phyloP scores from a whole-genome alignment of 1,284 basidiomycete species.

The Thecaphora frezii region DNA sequence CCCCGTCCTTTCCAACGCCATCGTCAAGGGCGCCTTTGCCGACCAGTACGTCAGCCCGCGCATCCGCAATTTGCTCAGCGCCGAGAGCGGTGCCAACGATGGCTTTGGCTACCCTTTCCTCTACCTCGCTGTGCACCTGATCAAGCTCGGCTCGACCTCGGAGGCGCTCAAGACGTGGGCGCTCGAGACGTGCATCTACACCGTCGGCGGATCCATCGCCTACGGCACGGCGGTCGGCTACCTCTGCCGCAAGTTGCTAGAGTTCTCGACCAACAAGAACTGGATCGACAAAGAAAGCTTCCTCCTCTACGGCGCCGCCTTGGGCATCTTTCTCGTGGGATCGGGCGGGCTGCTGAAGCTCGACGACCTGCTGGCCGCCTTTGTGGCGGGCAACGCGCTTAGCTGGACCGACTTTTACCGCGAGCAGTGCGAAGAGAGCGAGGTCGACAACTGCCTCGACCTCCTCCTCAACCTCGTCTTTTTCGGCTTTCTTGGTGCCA shows the following conservation, averaged over 20 bases:
- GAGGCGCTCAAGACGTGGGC: conserved; percentile 37
- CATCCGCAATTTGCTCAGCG: conserved; percentile 47
- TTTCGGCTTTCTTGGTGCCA: conserved; percentile 59
- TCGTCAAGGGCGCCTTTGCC: conserved; percentile 51
- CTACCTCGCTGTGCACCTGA: conserved; percentile 41
- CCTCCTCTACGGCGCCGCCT: conserved; percentile 41
- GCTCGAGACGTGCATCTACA: conserved; percentile 36
- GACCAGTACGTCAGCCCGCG: conserved; percentile 50
- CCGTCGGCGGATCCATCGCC: conserved; percentile 24
- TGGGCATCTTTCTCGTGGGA: conserved; percentile 47
- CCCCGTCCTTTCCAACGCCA: conserved; percentile 45
- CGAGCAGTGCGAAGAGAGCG: conserved; percentile 49
- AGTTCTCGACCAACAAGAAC: conserved; percentile 38
- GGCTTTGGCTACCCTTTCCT: conserved; percentile 48
- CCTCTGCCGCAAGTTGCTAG: conserved; percentile 30
- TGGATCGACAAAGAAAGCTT: conserved; percentile 51
- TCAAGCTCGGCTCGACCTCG: conserved; percentile 25
- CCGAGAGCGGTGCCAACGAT: conserved; percentile 51
- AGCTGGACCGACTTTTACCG: conserved; percentile 54
- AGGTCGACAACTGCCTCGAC: conserved; percentile 49
- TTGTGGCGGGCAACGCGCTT: conserved; percentile 45
- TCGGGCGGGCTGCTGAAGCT: conserved; percentile 36
- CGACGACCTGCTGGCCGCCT: conserved; percentile 49
- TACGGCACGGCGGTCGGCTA: conserved; percentile 44
- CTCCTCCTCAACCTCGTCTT: conserved; percentile 53